Percentiles rank a stretch among this genome's conserved stretches.
phyloP scores from a whole-genome alignment of 2,329 filamentous ascomycete genomes.

The Aschersonia sp. region DNA sequence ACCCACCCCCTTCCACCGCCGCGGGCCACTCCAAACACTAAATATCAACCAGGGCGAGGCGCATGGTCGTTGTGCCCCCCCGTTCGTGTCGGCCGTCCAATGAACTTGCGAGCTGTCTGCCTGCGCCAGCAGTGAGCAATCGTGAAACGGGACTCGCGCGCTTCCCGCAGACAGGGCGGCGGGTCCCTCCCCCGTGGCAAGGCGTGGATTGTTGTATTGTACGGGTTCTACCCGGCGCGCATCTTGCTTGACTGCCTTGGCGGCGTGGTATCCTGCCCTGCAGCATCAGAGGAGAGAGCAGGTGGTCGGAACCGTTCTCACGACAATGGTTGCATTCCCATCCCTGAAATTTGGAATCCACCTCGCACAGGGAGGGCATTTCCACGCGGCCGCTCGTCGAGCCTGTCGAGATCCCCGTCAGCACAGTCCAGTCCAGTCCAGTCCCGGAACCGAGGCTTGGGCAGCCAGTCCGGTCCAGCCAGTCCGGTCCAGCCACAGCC shows the following conservation, averaged over 20 bases:
- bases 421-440: too few relatives aligned
- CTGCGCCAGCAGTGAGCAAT: background rate
- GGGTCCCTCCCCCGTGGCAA: background rate
- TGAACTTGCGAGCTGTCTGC: too few relatives aligned
- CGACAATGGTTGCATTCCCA: background rate
- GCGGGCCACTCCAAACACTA: too few relatives aligned
- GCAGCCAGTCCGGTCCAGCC: too few relatives aligned
- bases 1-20: too few relatives aligned
- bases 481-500: too few relatives aligned
- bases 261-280: background rate
- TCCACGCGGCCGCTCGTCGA: background rate
- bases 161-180: background rate
- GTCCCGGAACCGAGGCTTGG: too few relatives aligned
- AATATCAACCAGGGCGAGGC: too few relatives aligned
- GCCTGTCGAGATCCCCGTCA: too few relatives aligned
- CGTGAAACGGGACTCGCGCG: background rate
- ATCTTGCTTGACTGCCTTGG: background rate
- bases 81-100: too few relatives aligned
- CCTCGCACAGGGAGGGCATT: background rate
- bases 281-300: background rate
- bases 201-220: background rate
- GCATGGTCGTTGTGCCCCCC: too few relatives aligned
- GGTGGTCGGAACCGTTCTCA: background rate
- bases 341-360: background rate
- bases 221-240: background rate